These are phyloP conservation scores for Clonostachys solani DNA, from an alignment of 2,329 filamentous ascomycete species.

Conservation along the genomic window DNA sequence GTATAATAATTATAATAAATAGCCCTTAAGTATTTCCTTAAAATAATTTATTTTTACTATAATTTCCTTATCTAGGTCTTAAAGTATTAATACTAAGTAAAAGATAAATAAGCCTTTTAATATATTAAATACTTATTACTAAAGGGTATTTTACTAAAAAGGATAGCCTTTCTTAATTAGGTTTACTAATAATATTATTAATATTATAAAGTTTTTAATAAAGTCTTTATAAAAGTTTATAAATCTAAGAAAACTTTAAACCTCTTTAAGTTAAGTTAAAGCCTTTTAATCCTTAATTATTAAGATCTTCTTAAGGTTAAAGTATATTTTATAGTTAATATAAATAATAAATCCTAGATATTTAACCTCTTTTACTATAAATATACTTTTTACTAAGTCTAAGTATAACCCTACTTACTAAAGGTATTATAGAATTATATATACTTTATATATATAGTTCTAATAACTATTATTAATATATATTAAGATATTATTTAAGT, in stretches of 20 bases:
- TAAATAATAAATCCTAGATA: background rate
- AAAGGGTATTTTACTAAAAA: no score
- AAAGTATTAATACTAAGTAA: no score
- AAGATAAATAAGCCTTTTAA: no score
- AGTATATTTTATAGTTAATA: background rate
- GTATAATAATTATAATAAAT: no score
- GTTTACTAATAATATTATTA: no score
- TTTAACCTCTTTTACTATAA: background rate
- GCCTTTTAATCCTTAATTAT: background rate
- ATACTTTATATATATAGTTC: background rate
- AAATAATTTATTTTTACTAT: no score
- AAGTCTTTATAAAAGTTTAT: background rate
- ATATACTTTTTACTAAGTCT: background rate
- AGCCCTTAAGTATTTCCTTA: no score
- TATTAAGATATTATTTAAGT: background rate
- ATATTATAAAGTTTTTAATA: background rate
- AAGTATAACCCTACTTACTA: background rate
- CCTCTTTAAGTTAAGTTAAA: background rate
- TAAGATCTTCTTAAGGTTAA: background rate
- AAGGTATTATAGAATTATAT: background rate
- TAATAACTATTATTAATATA: background rate
- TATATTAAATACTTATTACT: no score
- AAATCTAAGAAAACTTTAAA: background rate
- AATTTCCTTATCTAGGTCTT: no score
- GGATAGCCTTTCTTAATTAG: no score